phyloP scores from a whole-genome alignment of 2,329 filamentous ascomycete species.

The Ophiocordyceps camponoti-saundersi region DNA sequence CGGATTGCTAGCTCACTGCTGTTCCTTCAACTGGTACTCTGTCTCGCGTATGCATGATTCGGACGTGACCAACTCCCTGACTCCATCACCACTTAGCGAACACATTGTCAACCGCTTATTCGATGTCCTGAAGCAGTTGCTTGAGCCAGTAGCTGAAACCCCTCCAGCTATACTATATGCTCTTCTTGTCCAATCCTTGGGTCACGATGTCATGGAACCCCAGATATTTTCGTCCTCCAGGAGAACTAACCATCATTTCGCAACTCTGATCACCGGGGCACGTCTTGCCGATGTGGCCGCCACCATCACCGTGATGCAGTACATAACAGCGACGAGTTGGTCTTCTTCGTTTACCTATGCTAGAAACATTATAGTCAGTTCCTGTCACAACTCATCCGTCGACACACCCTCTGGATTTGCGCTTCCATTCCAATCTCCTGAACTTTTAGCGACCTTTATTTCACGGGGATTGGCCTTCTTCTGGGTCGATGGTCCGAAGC shows the following conservation, averaged over 20 bases:
- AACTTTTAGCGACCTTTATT: constrained; percentile 32
- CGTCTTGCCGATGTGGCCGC: constrained; percentile 28
- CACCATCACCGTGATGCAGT: constrained; percentile 41
- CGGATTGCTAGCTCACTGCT: constrained; percentile 47
- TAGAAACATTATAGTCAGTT: constrained; percentile 28
- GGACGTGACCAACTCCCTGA: constrained; percentile 8
- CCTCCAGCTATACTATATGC: constrained; percentile 38
- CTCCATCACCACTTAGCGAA: constrained; percentile 8
- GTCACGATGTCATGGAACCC: constrained; percentile 23
- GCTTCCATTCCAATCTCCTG: constrained; percentile 28
- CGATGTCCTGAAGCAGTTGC: constrained; percentile 36
- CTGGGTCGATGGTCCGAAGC: constrained; percentile 46
- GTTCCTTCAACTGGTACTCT: constrained; percentile 38
- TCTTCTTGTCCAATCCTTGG: constrained; percentile 22
- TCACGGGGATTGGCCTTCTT: constrained; percentile 44
- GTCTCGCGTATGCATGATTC: constrained; percentile 20
- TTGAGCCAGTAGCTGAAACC: constrained; percentile 40
- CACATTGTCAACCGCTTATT: constrained; percentile 36
- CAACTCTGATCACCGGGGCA: neutral
- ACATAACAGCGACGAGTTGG: constrained; percentile 49
- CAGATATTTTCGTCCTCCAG: neutral
- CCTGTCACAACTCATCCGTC: constrained; percentile 24
- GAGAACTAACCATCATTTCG: neutral
- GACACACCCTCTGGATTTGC: constrained; percentile 18
- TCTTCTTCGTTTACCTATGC: constrained; percentile 40